Evolutionary conservation across 257 asterid genomes (phyloP).

Genomic region (Solanum pennellii): DNA sequence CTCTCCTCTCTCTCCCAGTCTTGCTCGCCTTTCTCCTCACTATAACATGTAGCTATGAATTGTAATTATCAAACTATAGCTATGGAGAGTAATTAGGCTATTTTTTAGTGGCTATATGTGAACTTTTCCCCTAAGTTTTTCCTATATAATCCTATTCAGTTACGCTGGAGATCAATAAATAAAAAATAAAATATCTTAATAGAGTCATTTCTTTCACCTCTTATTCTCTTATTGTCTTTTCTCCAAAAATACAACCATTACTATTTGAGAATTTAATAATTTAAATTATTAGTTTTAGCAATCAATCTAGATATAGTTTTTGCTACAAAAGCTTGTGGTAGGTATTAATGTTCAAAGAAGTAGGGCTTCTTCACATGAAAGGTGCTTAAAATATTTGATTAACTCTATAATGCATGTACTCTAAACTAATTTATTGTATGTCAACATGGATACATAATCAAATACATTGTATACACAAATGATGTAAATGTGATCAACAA

Average conservation of each 20-base stretch:
- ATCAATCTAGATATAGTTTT: neutral
- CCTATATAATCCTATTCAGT: too few relatives aligned
- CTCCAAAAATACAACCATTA: neutral
- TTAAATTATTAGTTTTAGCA: neutral
- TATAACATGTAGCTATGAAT: too few relatives aligned
- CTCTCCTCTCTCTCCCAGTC: too few relatives aligned
- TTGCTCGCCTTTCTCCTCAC: rapidly evolving
- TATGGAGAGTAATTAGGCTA: too few relatives aligned
- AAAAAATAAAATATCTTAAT: neutral
- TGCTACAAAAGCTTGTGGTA: neutral
- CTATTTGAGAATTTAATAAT: neutral
- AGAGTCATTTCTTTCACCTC: neutral
- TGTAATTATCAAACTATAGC: too few relatives aligned
- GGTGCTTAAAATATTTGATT: neutral
- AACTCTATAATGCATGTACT: neutral
- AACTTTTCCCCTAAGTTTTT: too few relatives aligned
- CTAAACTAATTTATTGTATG: neutral
- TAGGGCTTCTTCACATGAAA: neutral
- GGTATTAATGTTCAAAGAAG: neutral
- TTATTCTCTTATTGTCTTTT: neutral
- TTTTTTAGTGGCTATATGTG: too few relatives aligned
- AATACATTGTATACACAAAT: neutral
- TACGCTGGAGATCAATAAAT: neutral
- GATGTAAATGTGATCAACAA: neutral
- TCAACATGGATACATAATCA: neutral